Evolutionary conservation across 495 filamentous ascomycete species (phyloP), one percentile per base, ranked within the genome.

Genomic region (Corynascus novoguineensis): DNA sequence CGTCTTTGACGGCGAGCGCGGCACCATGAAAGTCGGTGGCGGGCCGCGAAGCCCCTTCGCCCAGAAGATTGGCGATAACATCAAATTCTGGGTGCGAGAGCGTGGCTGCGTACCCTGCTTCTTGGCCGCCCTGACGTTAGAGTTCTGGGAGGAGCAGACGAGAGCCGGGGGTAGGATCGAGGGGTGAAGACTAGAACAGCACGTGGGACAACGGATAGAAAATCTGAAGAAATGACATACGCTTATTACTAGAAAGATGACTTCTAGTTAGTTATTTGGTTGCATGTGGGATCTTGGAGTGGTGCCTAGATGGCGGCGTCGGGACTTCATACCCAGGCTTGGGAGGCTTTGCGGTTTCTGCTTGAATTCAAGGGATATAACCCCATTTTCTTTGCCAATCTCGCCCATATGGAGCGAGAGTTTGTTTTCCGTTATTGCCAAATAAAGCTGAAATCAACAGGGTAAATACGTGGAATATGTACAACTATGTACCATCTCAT

Each of bases 1-100:
- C 57, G 83, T 96, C 1, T 97, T 99, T 72, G 93, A 99, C 73
- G 95, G 92, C 22, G 92, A 97, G 71, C 86, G 87, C 59, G 86
- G 93, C 25, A 96, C 89, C 22, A 98, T 98, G 93, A 97, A 97
- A 76, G 86, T 97, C 57, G 86, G 85, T 15, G 93, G 93, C 5
- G 93, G 93, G 0, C 89, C 90, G 5, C 82, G 89, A 63, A 92
- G 87, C 64, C 78, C 79, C 27, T 98, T 98, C 72, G 92, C 90
- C 24, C 74, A 81, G 58, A 84, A 90, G 71, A 93, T 97, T 31
- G 82, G 80, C 61, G 86, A 86, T 51, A 79, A 89, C 47, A 89
- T 96, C 63, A 82, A 86, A 65, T 96, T 95, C 71, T 98, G 93
- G 93, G 92, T 96, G 1, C 85, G 92, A 64, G 88, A 89, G 66